Base-by-base conservation (phyloP, 805 yeast species). In the Clavispora carvajalis region DNA sequence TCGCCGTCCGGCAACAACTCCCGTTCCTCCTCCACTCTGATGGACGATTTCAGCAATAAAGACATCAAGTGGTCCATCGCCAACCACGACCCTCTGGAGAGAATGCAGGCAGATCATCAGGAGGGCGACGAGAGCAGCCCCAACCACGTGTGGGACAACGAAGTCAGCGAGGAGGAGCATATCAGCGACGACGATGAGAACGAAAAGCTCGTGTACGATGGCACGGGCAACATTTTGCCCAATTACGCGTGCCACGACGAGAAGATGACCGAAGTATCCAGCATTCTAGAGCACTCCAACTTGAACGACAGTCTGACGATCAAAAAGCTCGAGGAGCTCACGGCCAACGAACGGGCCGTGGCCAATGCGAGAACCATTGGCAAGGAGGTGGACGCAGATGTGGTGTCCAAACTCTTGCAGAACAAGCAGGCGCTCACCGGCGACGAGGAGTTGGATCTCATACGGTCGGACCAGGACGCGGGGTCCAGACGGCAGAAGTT, bases 61-160 rank as follows among this genome's bases (percentile, higher is more conserved):
- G 76, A 71, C 28, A 53, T 76, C 41, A 75, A 74, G 49, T 82
- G 84, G 80, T 75, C 85, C 0, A 80, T 85, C 31, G 71, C 85
- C 36, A 74, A 76, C 40, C 85, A 79, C 50, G 90, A 85, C 51
- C 95, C 95, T 0, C 80, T 81, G 46, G 84, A 81, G 51, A 63
- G 93, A 43, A 57, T 82, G 25, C 54, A 51, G 11, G 46, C 38
- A 3, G 41, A 38, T n/a, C 36, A 39, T 16, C 38, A 37, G 8
- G 22, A 9, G 1, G 26, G 38, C 12, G 52, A 35, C 19, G 35
- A 37, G 9, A 36, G 33, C 11, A 24, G 40, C 7, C 35, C 23
- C 15, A 16, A 21, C 28, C 36, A 39, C 17, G 28, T 41, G 15
- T 49, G 52, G 52, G 53, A 51, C 33, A 42, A 63, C 39, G 74